Base-by-base conservation (phyloP, 768 basidiomycete species). In the Agrocybe pediades region DNA sequence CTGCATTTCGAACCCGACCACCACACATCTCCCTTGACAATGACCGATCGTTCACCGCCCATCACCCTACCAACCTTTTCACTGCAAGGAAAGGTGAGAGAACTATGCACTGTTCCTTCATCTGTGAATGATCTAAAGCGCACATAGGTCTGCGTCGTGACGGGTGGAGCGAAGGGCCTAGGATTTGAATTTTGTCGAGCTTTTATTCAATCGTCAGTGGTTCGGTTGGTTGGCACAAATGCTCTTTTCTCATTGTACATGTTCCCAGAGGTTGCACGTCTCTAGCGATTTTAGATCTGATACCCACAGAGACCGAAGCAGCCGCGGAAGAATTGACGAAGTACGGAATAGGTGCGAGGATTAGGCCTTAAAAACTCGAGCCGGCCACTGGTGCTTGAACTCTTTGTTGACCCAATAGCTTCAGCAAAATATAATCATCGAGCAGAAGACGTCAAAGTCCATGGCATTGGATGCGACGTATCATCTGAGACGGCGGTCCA, bases 171-270 rank as follows among this genome's bases (percentile, higher is more conserved):
- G 11, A 81, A 90, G 63, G 96, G 96, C 6, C 75, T 98, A 42
- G 96, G 96, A 6, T 81, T 89, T 59, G 88, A 93, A 69, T 93
- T 98, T 67, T 95, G 93, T 67, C 82, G 86, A 42, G 94, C 94
- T 11, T 95, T 98, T 70, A 64, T 95, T 59, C 86, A 90, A 71
- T 90, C 90, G 90, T 92, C 62, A 62, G 84, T 33, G 9, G 2
- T 46, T 20, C 16, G 13, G 43, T 17, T 43, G 9, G 11, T 44
- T 27, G 21, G n/a, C 26, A 54, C 21, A 19, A 39, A 24, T 15
- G 46, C 48, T 16, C 23, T 57, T 36, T 43, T 46, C 53, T 46
- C 6, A 4, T 30, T 36, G 33, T 36, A 36, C 29, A 7, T 24
- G 9, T 30, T 50, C 47, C 29, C 9, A 92, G 91, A 6, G 95